These are phyloP conservation scores for Annulohypoxylon truncatum DNA, from an alignment of 2,329 filamentous ascomycete species.

Conservation along the genomic window DNA sequence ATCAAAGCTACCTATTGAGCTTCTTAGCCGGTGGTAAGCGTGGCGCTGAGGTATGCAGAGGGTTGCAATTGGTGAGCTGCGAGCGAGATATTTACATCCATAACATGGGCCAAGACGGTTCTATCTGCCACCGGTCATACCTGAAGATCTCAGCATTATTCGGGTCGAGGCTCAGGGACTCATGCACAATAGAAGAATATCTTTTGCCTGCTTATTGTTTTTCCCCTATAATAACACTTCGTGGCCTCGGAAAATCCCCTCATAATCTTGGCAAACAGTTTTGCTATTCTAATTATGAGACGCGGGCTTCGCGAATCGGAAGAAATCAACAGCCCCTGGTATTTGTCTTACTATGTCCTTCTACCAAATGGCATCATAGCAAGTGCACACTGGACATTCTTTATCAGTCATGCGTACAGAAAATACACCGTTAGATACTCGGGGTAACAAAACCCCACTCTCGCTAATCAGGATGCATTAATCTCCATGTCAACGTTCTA, in stretches of 20 bases:
- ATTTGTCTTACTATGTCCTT: neutral
- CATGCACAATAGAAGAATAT: conserved; percentile 1
- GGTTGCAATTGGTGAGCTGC: conserved; percentile 35
- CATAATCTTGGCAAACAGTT: neutral
- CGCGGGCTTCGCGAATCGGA: neutral
- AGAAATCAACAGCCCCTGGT: neutral
- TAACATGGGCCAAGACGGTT: conserved; percentile 14
- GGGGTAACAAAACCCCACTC: conserved; percentile 27
- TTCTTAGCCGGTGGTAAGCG: conserved; percentile 35
- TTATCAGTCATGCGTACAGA: conserved; percentile 3
- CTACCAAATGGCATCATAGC: neutral
- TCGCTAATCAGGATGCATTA: conserved; percentile 21
- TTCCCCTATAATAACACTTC: conserved; percentile 4
- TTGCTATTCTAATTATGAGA: neutral
- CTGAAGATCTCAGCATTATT: conserved; percentile 29
- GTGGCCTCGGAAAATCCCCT: neutral
- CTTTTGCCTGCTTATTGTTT: conserved; percentile 3
- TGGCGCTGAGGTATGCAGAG: conserved; percentile 16
- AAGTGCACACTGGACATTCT: neutral
- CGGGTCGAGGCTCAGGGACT: conserved; percentile 24
- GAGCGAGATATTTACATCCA: conserved; percentile 14
- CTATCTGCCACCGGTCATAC: conserved; percentile 7
- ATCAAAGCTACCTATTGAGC: neutral
- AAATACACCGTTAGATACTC: conserved; percentile 6
- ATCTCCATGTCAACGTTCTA: conserved; percentile 25